Evolutionary conservation across 192 early-diverging fungal genomes (phyloP).

Genomic region (Coemansia sp.): DNA sequence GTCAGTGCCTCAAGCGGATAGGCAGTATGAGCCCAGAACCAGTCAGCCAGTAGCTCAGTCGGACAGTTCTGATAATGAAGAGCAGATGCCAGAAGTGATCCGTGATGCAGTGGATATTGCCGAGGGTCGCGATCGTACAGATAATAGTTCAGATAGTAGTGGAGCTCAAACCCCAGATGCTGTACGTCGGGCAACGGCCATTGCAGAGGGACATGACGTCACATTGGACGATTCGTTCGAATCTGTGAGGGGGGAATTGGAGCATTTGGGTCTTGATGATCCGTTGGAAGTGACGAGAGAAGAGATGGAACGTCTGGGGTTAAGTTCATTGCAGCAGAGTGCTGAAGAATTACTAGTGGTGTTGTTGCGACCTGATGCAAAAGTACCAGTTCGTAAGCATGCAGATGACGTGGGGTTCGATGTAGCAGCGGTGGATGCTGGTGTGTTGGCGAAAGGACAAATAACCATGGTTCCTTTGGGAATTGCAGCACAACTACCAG

Average conservation of each 20-base stretch:
- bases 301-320: not conserved
- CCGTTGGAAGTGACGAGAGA: not conserved
- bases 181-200: not conserved
- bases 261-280: not conserved
- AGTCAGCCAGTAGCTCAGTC: too few species aligned
- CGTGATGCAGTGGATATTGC: too few species aligned
- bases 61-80: not conserved
- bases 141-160: too few species aligned
- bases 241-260: not conserved
- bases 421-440: not conserved
- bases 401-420: conserved; percentile 3
- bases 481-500: not conserved
- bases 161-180: not conserved
- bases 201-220: not conserved
- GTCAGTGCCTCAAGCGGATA: too few species aligned
- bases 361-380: too few species aligned
- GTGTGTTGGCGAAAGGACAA: not conserved
- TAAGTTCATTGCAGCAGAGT: not conserved
- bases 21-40: too few species aligned
- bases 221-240: not conserved
- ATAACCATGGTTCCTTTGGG: conserved; percentile 2
- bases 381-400: too few species aligned
- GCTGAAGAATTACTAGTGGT: too few species aligned
- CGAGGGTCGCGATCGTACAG: too few species aligned
- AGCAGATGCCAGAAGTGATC: too few species aligned